Conservation (phyloP, 1,284 basidiomycete genomes). For the Blastosporella zonata region DNA sequence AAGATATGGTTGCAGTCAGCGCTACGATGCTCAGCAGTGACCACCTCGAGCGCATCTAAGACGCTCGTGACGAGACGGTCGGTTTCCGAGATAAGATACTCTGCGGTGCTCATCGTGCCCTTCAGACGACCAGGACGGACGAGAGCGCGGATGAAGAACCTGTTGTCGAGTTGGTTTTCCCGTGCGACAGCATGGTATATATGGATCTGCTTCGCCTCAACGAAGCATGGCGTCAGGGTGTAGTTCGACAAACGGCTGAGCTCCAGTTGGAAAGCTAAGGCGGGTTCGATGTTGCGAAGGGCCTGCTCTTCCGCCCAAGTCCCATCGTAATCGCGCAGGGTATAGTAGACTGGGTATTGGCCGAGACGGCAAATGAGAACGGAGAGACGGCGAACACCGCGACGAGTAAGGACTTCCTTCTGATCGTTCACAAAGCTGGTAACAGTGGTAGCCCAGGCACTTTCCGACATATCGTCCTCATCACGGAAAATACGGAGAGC, state of each 20-base stretch:
- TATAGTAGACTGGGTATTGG: conserved; percentile 94
- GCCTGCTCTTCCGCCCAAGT: conserved; percentile 93
- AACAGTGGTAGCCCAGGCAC: conserved; percentile 76
- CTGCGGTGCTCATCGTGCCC: conserved; percentile 88
- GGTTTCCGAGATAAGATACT: conserved; percentile 98
- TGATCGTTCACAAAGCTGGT: conserved; percentile 75
- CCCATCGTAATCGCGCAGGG: conserved; percentile 76
- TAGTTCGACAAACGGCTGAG: conserved; percentile 96
- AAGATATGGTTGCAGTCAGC: conserved; percentile 96
- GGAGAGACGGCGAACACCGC: conserved; percentile 90
- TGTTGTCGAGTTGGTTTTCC: conserved; percentile 94
- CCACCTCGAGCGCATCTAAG: conserved; percentile 92
- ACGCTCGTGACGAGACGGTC: conserved; percentile 95
- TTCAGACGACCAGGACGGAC: conserved; percentile 93
- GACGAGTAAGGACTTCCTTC: conserved; percentile 58
- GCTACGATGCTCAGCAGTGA: conserved; percentile 81
- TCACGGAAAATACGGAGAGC: conserved; percentile 84
- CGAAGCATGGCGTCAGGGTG: conserved; percentile 91
- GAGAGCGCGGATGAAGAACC: conserved; percentile 98
- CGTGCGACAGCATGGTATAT: conserved; percentile 95
- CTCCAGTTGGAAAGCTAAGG: conserved; percentile 97
- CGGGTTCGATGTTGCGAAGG: conserved; percentile 98
- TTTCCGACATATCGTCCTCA: conserved; percentile 75
- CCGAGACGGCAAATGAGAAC: conserved; percentile 90
- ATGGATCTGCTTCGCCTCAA: conserved; percentile 94